These are phyloP conservation scores for Panicum miliaceum DNA, from an alignment of 176 grass and related monocot genomes.

Conservation along the genomic window DNA sequence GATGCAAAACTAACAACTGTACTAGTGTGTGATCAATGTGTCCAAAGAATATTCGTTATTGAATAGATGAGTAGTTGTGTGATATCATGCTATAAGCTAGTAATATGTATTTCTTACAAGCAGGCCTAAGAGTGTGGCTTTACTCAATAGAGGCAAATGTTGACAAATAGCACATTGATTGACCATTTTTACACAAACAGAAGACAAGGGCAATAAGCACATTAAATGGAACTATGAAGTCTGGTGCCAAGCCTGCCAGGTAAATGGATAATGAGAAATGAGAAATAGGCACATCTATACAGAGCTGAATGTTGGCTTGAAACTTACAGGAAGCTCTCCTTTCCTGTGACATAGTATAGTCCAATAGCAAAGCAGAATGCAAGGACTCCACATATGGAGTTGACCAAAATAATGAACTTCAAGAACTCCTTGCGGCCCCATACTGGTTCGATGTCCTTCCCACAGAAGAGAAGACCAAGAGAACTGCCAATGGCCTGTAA, in stretches of 20 bases:
- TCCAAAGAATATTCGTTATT: background rate
- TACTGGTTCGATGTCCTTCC: slow-evolving; percentile 86
- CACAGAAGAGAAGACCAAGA: slow-evolving; percentile 91
- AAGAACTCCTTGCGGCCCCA: slow-evolving; percentile 98
- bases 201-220: background rate
- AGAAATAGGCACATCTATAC: background rate
- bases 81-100: background rate
- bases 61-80: background rate
- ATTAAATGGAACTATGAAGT: background rate
- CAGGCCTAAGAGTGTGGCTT: background rate
- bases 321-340: slow-evolving; percentile 98
- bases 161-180: background rate
- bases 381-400: slow-evolving; percentile 80
- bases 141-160: background rate
- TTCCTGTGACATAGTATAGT: slow-evolving; percentile 87
- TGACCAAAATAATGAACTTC: slow-evolving; percentile 91
- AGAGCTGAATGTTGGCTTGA: background rate
- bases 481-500: slow-evolving; percentile 89
- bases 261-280: slow-evolving; percentile 14
- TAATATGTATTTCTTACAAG: background rate
- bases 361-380: slow-evolving; percentile 82
- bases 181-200: background rate
- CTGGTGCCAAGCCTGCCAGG: background rate
- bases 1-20: background rate
- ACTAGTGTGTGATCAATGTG: background rate